A percentile compares a stretch with the other conserved stretches of the same genome.
Conservation (phyloP, 371 early-diverging fungal genomes). For the Coemansia sp. region DNA sequence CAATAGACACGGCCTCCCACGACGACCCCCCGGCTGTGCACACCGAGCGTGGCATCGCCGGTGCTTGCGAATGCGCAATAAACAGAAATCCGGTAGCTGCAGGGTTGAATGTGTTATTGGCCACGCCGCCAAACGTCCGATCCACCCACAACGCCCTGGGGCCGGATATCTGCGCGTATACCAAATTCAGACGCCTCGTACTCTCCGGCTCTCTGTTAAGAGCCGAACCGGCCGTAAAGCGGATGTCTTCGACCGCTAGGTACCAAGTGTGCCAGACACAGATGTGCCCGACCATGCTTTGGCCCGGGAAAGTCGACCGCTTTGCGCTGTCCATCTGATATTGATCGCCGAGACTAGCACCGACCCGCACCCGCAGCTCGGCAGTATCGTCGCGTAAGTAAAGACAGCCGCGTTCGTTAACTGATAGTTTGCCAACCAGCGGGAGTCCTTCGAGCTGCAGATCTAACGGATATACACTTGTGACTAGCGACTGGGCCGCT, state of each 20-base stretch:
- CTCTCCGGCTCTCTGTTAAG: constrained; percentile 55
- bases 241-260: constrained; percentile 13
- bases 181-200: constrained; percentile 5
- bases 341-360: background rate
- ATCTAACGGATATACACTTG: constrained; percentile 12
- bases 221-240: background rate
- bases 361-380: constrained; percentile 3
- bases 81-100: constrained; percentile 9
- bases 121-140: constrained; percentile 19
- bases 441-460: constrained; percentile 22
- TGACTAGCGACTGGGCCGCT: background rate
- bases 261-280: constrained; percentile 34
- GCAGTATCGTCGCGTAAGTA: constrained; percentile 35
- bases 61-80: constrained; percentile 18
- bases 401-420: constrained; percentile 26
- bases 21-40: background rate
- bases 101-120: background rate
- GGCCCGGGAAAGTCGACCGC: constrained; percentile 20
- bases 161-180: constrained; percentile 14
- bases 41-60: constrained; percentile 1
- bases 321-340: background rate
- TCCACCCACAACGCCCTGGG: constrained; percentile 16
- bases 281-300: constrained; percentile 29
- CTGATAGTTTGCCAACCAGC: constrained; percentile 24
- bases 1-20: constrained; percentile 3